Evolutionary conservation across 129 eudicot species (phyloP), one percentile per base, ranked within the genome.

Genomic region (Apium graveolens): DNA sequence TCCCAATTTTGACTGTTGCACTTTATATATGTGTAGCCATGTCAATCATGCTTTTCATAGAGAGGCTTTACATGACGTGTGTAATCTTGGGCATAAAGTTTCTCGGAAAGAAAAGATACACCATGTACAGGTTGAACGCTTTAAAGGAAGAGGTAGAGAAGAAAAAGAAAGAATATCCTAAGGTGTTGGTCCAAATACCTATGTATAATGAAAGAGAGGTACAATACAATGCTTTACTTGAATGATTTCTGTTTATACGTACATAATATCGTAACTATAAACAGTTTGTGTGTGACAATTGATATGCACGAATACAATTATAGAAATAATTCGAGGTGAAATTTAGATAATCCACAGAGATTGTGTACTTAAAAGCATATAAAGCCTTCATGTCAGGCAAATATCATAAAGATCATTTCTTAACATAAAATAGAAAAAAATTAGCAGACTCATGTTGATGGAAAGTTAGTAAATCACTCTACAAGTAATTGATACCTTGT

Each of bases 141-240:
- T 49, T 90, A 46, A 88, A 88, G 65, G 88, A 85, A 84, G 97
- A 90, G 71, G 83, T 92, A 24, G 96, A 92, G 84, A 81, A 78
- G 35, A 90, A 88, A 12, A 60, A 60, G 17, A 55, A 80, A 88
- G 79, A 75, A 83, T 83, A 85, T 78, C 97, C 97, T 29, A 90
- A 70, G 85, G 96, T 90, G 82, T 78, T 92, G 85, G 83, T 90
- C 76, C 97, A 92, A 70, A 85, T 92, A 70, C 97, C 97, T 21
- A 92, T 92, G 97, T 92, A 39, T 73, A 92, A 92, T n/a, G 97
- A 92, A 81, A 90, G 86, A 80, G 97, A 92, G 97, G 97, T 92
- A 92, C n/a, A 31, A 32, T 18, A 2, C 42, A 41, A 42, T 4
- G 10, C 32, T 63, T 38, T 35, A 53, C 55, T 57, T 37, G 1